Evolutionary conservation across 139 green algal genomes (phyloP).

Genomic region (Haematococcus lacustris): DNA sequence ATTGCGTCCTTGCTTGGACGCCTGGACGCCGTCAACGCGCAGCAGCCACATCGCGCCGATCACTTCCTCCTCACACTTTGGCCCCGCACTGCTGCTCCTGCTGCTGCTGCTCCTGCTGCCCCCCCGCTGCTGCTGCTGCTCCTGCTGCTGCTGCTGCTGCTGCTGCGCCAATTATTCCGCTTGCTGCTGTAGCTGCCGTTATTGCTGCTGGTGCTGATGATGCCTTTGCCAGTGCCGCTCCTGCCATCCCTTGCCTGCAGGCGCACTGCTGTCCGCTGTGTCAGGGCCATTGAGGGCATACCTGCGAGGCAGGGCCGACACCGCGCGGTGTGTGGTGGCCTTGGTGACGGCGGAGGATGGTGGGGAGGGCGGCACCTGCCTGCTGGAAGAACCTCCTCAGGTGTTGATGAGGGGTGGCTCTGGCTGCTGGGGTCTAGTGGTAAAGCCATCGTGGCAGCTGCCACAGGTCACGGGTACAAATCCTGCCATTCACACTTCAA

Average conservation of each 20-base stretch:
- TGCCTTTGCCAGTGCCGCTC: neutral
- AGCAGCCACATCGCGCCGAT: neutral
- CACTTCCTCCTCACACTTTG: neutral
- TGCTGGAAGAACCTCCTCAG: too few species aligned
- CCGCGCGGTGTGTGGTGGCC: constrained; percentile 86
- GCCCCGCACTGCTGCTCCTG: too few species aligned
- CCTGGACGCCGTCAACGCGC: neutral
- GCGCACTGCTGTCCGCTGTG: constrained; percentile 71
- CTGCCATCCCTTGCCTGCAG: constrained; percentile 19
- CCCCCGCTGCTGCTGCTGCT: too few species aligned
- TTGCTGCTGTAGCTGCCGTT: neutral
- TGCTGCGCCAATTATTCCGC: neutral
- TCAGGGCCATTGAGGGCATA: constrained; percentile 69
- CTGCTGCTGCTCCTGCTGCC: too few species aligned
- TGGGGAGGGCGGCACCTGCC: too few species aligned
- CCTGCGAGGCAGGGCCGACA: constrained; percentile 67
- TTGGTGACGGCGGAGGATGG: constrained; percentile 91
- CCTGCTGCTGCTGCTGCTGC: neutral
- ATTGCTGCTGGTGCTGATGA: neutral
- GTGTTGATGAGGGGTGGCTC: too few species aligned
- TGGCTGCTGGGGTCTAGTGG: too few species aligned
- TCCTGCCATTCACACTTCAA: too few species aligned
- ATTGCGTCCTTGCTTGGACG: too few species aligned
- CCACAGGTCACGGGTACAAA: too few species aligned
- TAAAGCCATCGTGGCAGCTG: too few species aligned